phyloP scores from a whole-genome alignment of 2,329 filamentous ascomycete genomes.

The Zymoseptoria pseudotritici region DNA sequence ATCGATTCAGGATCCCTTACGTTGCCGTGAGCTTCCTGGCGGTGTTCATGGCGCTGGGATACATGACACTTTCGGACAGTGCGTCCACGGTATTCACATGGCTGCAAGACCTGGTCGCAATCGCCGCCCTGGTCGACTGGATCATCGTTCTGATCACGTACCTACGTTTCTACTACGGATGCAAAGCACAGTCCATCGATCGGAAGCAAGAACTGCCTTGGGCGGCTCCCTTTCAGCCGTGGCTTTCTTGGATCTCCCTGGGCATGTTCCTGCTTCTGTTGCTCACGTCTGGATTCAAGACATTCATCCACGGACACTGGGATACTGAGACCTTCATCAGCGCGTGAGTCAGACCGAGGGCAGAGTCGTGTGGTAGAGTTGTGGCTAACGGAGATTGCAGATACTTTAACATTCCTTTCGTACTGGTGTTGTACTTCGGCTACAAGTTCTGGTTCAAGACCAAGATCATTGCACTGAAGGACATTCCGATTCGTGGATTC shows the following conservation, averaged over 20 bases:
- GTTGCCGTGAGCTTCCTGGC: conserved; percentile 8
- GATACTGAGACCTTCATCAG: conserved; percentile 23
- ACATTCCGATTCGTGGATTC: conserved; percentile 22
- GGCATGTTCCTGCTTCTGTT: conserved; percentile 20
- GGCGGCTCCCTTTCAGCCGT: conserved; percentile 25
- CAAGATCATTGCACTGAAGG: conserved; percentile 20
- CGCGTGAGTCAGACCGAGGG: neutral
- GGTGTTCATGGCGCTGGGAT: conserved; percentile 14
- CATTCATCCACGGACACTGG: conserved; percentile 24
- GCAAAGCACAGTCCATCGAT: conserved; percentile 22
- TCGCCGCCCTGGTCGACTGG: conserved; percentile 22
- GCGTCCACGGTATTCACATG: conserved; percentile 22
- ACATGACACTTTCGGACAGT: conserved; percentile 15
- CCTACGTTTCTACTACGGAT: conserved; percentile 18
- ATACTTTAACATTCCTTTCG: conserved; percentile 26
- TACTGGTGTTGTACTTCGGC: conserved; percentile 23
- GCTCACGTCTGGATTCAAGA: conserved; percentile 25
- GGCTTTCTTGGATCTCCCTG: conserved; percentile 21
- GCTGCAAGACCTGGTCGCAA: conserved; percentile 24
- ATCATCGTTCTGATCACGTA: conserved; percentile 20
- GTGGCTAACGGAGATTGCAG: neutral
- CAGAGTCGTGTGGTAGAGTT: too few relatives aligned
- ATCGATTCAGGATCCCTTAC: conserved; percentile 15
- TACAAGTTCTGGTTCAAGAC: conserved; percentile 23
- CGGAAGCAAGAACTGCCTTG: conserved; percentile 20